Base-by-base conservation (phyloP, 352 stramenopile species). In the Phytophthora aleatoria region DNA sequence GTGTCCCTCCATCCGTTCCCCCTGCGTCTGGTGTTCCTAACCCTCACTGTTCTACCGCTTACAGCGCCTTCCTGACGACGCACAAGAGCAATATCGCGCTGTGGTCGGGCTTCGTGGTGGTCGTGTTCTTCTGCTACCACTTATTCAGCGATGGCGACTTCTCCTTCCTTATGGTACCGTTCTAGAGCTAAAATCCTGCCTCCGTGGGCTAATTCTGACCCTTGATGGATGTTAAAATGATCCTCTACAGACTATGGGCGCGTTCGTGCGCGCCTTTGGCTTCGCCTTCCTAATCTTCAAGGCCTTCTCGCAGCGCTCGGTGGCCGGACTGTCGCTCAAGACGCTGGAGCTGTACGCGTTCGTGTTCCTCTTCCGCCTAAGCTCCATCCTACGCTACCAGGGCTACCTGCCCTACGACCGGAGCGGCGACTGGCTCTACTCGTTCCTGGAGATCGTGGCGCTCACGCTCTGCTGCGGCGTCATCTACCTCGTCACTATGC, bases 121-220 rank as follows among this genome's bases (percentile, higher is more conserved):
- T 89, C 16, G 95, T 98, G 43, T 81, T 99, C 43, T 96, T 98
- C 61, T 96, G 97, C 72, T 99, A 98, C 75, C 95, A 98, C 73
- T 81, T 99, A 42, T 91, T 99, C 57, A 98, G 92, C 41, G 96
- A 98, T 73, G 96, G 97, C 31, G 97, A 99, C 76, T 99, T 99
- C 74, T 99, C 96, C 43, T 99, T 99, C 73, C 83, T 99, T 12
- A 98, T 99, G 94, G 91, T 97, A 42, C 13, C 27, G 9, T 35
- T 45, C 30, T 33, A 15, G 3, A 30, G 20, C 20, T 62, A 55
- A 55, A 41, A 28, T 1, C 1, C 24, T 33, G 4, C 28, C 7
- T 28, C 7, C 15, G 0, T 12, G 5, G 12, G 0, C 47, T 24
- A 33, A 51, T 59, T 44, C 30, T 67, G 20, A 60, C 56, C 28